Evolutionary conservation across 1,284 basidiomycete species (phyloP), one percentile per base, ranked within the genome.

Genomic region (Gomphus sp.): DNA sequence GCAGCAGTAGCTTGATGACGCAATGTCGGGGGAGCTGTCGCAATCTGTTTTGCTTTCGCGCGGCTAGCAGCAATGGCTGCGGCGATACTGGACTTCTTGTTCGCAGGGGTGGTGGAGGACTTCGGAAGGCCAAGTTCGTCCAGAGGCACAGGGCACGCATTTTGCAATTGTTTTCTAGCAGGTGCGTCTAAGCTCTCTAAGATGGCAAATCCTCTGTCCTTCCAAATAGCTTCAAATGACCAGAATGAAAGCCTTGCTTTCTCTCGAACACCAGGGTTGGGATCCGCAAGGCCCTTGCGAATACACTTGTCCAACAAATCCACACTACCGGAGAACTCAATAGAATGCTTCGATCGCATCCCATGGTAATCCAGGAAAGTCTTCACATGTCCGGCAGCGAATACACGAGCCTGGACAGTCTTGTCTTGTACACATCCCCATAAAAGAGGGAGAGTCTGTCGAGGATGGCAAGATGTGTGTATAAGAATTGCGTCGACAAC

Each of bases 131-230:
- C 69, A 2, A 70, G 69, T 4, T 78, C 68, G 8, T 68, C 69
- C 33, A 75, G 72, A 7, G 81, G 78, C 64, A 81, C 75, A 0
- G 91, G 89, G 65, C 89, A 88, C 0, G 77, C 84, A 70, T 89
- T 94, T 67, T 96, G 92, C 22, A 99, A 41, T 69, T 93, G 89
- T 73, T 92, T 97, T 63, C 82, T 80, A 2, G 84, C 85, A 1
- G 74, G 71, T 0, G 77, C 64, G 67, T 98, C 95, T 58, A 98
- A 74, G 2, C 76, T 68, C 41, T 84, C 81, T 58, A 94, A 67
- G 58, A 99, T 80, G 1, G 69, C 68, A 22, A 72, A 70, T 16
- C 82, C 93, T 59, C 81, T 77, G 25, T 85, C 82, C 34, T 80
- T 79, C 92, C 93, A 98, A 9, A 91, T 72, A 4, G 71, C 70